A percentile compares a stretch with the other conserved stretches of the same genome.
Evolutionary conservation across 768 basidiomycete species (phyloP).

Genomic region (Clathrus columnatus): DNA sequence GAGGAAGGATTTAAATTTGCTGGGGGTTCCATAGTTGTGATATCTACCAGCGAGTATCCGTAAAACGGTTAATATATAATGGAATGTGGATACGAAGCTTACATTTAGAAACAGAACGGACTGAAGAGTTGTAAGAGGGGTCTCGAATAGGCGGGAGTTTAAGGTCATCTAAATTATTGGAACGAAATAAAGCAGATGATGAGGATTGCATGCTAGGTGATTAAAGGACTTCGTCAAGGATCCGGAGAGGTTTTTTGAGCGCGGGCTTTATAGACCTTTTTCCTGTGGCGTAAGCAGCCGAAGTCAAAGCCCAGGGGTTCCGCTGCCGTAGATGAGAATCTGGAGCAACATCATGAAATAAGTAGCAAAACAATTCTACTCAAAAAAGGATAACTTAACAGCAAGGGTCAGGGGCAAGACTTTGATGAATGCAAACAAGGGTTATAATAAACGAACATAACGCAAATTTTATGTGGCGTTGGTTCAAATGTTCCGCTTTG

Average conservation of each 20-base stretch:
- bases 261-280: conserved; percentile 6
- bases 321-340: neutral
- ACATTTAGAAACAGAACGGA: neutral
- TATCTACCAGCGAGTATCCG: neutral
- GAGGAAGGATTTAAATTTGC: conserved; percentile 3
- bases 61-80: neutral
- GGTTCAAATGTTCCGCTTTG: neutral
- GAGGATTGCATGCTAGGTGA: conserved; percentile 4
- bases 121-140: neutral
- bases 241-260: neutral
- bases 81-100: neutral
- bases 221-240: neutral
- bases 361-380: neutral
- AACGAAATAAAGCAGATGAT: neutral
- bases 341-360: neutral
- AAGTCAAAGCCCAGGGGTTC: neutral
- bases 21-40: conserved; percentile 6
- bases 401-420: neutral
- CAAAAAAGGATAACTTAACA: neutral
- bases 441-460: neutral
- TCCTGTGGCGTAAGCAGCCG: neutral
- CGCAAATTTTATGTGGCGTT: neutral
- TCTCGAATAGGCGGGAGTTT: conserved; percentile 6
- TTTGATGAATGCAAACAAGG: neutral
- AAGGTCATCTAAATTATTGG: conserved; percentile 3